Evolutionary conservation across 2,329 filamentous ascomycete species (phyloP).

Genomic region (Microcyclosporella mali): DNA sequence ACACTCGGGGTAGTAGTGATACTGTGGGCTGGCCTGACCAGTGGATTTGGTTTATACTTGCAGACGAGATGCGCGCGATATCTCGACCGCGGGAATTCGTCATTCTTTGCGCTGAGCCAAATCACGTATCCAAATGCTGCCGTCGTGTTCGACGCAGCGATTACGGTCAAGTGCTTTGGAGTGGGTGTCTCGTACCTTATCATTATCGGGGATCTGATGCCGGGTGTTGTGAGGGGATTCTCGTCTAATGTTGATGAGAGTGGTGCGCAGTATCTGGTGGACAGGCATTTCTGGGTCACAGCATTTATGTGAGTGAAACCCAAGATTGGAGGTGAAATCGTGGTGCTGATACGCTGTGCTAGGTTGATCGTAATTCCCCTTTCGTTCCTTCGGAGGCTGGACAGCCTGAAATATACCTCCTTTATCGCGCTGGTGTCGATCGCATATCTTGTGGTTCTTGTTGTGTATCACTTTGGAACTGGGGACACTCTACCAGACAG

Average conservation of each 20-base stretch:
- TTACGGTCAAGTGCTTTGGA: constrained; percentile 96
- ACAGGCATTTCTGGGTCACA: constrained; percentile 95
- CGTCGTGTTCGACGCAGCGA: constrained; percentile 90
- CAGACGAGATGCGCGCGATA: constrained; percentile 91
- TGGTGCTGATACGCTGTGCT: neutral
- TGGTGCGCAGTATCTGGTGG: constrained; percentile 66
- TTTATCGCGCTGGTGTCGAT: constrained; percentile 87
- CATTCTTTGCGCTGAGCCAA: constrained; percentile 95
- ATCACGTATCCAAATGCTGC: constrained; percentile 95
- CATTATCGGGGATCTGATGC: constrained; percentile 98
- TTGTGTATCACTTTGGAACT: constrained; percentile 81
- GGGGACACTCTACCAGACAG: constrained; percentile 70
- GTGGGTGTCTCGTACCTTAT: constrained; percentile 97
- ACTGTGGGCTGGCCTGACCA: constrained; percentile 81
- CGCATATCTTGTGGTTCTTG: constrained; percentile 84
- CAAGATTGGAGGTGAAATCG: neutral
- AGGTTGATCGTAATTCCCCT: constrained; percentile 89
- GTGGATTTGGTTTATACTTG: constrained; percentile 89
- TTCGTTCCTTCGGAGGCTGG: constrained; percentile 81
- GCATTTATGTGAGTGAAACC: constrained; percentile 69
- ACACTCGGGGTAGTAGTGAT: constrained; percentile 77
- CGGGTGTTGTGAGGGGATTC: constrained; percentile 82
- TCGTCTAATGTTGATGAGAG: constrained; percentile 46
- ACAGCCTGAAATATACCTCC: constrained; percentile 96
- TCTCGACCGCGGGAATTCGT: constrained; percentile 78